phyloP scores from a whole-genome alignment of 306 rosid species.

The Casuarina glauca region DNA sequence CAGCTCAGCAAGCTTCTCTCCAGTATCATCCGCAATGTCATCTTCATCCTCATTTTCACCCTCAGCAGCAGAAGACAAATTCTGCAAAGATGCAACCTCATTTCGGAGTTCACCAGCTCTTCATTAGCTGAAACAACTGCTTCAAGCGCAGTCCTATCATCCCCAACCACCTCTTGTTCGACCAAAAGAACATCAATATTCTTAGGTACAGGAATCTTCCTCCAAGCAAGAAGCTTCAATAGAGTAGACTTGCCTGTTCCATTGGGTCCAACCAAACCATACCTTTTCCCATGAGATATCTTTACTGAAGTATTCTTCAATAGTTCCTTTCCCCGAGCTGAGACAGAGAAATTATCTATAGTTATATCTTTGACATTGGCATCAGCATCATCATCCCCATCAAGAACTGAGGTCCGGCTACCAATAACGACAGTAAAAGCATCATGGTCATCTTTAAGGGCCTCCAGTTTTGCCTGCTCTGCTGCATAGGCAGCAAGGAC shows the following conservation, averaged over 20 bases:
- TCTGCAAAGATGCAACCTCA: constrained; percentile 63
- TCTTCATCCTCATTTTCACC: constrained; percentile 33
- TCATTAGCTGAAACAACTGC: constrained; percentile 79
- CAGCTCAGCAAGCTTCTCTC: constrained; percentile 68
- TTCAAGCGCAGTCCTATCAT: constrained; percentile 63
- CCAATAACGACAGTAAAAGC: constrained; percentile 77
- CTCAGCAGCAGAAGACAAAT: constrained; percentile 36
- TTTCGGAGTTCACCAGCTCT: constrained; percentile 59
- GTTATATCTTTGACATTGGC: constrained; percentile 63
- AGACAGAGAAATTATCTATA: constrained; percentile 52
- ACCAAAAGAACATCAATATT: constrained; percentile 81
- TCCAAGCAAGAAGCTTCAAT: constrained; percentile 84
- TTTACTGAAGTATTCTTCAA: constrained; percentile 52
- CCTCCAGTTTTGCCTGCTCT: constrained; percentile 59
- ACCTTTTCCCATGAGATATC: constrained; percentile 67
- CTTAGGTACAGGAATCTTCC: constrained; percentile 79
- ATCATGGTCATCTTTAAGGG: constrained; percentile 68
- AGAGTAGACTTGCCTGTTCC: constrained; percentile 80
- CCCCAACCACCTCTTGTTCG: constrained; percentile 80
- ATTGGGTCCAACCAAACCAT: constrained; percentile 72
- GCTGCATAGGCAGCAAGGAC: constrained; percentile 47
- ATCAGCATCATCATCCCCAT: constrained; percentile 59
- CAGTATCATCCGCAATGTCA: constrained; percentile 46
- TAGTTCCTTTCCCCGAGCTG: constrained; percentile 59
- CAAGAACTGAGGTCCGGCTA: constrained; percentile 59